Evolutionary conservation across 345 rosid genomes (phyloP), one percentile per base, ranked within the genome.

Genomic region (Brassica carinata): DNA sequence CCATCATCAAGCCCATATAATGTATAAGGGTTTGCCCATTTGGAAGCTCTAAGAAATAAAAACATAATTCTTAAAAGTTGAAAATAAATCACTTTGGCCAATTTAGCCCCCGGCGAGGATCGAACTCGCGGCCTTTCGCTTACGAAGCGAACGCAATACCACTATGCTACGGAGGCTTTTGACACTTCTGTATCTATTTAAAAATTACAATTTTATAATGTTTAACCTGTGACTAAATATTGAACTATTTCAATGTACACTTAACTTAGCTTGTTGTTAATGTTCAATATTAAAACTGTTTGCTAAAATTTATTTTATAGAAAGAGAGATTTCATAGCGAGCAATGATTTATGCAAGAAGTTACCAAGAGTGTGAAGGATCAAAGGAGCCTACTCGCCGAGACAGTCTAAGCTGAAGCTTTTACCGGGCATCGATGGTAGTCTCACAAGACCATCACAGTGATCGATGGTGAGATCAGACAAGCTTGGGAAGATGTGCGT

Each of bases 81-180:
- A 23, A 23, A 0, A 23, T 23, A 23, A 23, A 0, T 23, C 26
- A 10, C 14, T 43, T 10, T 10, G 51, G 4, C 14, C 51, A 43
- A 45, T 7, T 0, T 9, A 87, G 91, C 91, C 88, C 87, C 82
- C 89, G 85, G 89, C 88, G 93, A 91, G 90, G 90, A 92, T 95
- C 97, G 97, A 95, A 89, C 97, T 95, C 98, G 89, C 94, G 99
- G 86, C 96, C 99, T 91, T 91, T 95, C 97, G 94, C 98, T 91
- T 95, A 95, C 97, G 96, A 93, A 93, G 98, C 94, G 97, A 95
- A 95, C 97, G 94, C 99, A 93, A 92, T 90, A 87, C 98, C 99
- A 95, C 98, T 91, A 91, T 95, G 98, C 97, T 91, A 91, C 90
- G 86, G 87, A 90, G 89, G 91, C 92, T 26, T 5, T 13, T 23